Conservation (phyloP, 768 basidiomycete species). For the Suillus luteus region DNA sequence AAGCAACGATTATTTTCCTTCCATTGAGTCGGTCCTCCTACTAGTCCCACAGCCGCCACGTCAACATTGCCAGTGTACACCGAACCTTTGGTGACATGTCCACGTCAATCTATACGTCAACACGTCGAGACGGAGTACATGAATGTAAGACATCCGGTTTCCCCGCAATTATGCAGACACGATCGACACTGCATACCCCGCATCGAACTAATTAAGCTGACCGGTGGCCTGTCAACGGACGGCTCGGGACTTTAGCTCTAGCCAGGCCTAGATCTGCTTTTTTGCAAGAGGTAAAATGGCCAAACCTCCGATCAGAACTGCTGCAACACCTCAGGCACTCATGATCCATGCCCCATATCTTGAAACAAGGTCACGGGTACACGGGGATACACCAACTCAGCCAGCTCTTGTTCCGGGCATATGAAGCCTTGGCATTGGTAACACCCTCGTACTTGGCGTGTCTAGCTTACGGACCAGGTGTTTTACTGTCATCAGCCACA, state of each 20-base stretch:
- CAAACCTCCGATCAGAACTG: too few relatives aligned
- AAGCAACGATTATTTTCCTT: neutral
- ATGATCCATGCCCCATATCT: neutral
- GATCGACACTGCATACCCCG: neutral
- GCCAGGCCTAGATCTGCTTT: too few relatives aligned
- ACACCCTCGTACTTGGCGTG: neutral
- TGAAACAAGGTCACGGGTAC: neutral
- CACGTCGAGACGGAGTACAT: neutral
- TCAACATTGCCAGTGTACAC: too few relatives aligned
- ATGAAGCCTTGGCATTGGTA: neutral
- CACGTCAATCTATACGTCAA: neutral
- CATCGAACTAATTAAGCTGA: neutral
- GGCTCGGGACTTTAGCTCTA: too few relatives aligned
- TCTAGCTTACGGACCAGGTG: neutral
- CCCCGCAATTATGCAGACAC: neutral
- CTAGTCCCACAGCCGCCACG: too few relatives aligned
- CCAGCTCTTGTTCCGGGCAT: neutral
- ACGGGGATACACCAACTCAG: neutral
- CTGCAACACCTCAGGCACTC: neutral
- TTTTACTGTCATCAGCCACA: neutral
- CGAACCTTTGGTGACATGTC: neutral
- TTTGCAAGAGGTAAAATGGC: too few relatives aligned
- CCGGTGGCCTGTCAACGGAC: neutral
- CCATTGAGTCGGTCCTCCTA: neutral
- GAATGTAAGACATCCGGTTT: neutral